Base-by-base conservation (phyloP, 2,329 filamentous ascomycete genomes). In the Metarhizium rileyi region DNA sequence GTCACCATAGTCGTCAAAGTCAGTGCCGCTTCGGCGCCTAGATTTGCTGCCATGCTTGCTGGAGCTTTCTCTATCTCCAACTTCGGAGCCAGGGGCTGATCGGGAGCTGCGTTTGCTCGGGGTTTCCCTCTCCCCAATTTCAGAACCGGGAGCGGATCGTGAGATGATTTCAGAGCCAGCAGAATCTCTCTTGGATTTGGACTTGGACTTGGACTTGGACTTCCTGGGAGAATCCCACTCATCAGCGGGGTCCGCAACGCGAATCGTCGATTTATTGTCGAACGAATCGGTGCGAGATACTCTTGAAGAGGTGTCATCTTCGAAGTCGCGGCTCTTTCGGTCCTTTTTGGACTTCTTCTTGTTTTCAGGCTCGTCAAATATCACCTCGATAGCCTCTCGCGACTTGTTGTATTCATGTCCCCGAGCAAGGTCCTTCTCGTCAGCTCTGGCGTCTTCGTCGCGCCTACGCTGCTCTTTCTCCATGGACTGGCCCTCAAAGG, bases 31-130 rank as follows among this genome's bases (percentile, higher is more conserved):
- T 50, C 60, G 63, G 48, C 63, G 63, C 59, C 67, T 70, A 6
- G 66, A 66, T 54, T 67, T 70, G 55, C 63, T 70, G 55, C 65
- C 69, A 54, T 63, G 68, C 51, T 65, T 70, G 55, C 66, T 67
- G 44, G 65, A 61, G 48, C 59, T 64, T 26, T 59, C 59, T 8
- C 38, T 46, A 12, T 62, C 55, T 4, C 69, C 69, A 9, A 63
- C 55, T 47, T 73, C 71, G 25, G 71, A 70, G 7, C 61, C 57
- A 12, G 63, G 57, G 26, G 57, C 53, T 36, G 66, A 65, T 25
- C 58, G 61, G 1, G 64, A 63, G n/a, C 58, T 57, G 16, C 35
- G 69, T 51, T 65, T 70, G 55, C 65, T 68, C 43, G 64, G 61
- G 47, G 59, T 65, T 26, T 60, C 59, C 10, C 43, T 36, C 12